Conservation (phyloP, 1,284 basidiomycete genomes). For the Phylloboletellus chloephorus region DNA sequence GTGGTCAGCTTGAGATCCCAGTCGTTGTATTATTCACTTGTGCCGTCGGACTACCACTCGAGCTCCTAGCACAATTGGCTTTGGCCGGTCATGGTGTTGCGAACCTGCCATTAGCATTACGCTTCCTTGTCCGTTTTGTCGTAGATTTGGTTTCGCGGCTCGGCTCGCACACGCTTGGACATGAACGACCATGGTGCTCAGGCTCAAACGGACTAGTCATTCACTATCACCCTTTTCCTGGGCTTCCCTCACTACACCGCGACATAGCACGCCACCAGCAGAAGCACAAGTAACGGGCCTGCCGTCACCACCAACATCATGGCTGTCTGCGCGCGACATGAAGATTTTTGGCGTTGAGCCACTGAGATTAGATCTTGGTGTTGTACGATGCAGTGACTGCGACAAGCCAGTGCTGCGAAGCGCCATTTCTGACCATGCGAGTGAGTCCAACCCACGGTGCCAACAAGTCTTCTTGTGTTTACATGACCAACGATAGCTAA, state of each 20-base stretch:
- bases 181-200: conserved; percentile 47
- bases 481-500: conserved; percentile 22
- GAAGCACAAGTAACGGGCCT: conserved; percentile 37
- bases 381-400: conserved; percentile 76
- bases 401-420: conserved; percentile 71
- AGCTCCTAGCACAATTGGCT: too few relatives aligned
- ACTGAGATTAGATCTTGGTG: conserved; percentile 60
- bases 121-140: conserved; percentile 18
- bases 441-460: conserved; percentile 40
- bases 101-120: too few relatives aligned
- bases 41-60: too few relatives aligned
- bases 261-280: conserved; percentile 22
- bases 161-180: neutral
- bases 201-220: conserved; percentile 47
- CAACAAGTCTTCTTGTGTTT: neutral
- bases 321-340: conserved; percentile 82
- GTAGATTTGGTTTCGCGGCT: conserved; percentile 15
- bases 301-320: conserved; percentile 70
- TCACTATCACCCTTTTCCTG: conserved; percentile 52
- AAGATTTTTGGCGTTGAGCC: conserved; percentile 78
- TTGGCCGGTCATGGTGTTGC: too few relatives aligned
- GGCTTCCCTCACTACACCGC: conserved; percentile 41
- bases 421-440: conserved; percentile 68
- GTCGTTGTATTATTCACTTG: too few relatives aligned
- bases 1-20: too few relatives aligned